These are phyloP conservation scores for Diplogelasinospora grovesii DNA, from an alignment of 495 filamentous ascomycete genomes.

Conservation along the genomic window DNA sequence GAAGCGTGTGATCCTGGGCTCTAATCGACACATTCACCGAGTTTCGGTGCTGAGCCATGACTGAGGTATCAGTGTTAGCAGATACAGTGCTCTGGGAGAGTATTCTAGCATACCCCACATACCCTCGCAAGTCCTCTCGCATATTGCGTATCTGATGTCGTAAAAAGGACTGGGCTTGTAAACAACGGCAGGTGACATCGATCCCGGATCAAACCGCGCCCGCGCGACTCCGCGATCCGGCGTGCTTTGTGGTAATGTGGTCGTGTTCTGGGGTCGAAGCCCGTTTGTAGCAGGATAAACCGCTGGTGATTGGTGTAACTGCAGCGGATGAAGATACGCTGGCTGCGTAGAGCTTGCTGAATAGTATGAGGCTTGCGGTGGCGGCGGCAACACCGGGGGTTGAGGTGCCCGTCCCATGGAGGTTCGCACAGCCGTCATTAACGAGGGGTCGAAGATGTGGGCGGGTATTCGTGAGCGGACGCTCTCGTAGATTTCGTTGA, in stretches of 20 bases:
- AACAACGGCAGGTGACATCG: slow-evolving; percentile 11
- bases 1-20: slow-evolving; percentile 39
- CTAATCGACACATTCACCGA: slow-evolving; percentile 47
- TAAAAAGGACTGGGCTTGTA: slow-evolving; percentile 83
- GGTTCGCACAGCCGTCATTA: no score
- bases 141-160: slow-evolving; percentile 52
- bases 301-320: neutral
- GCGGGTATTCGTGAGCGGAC: no score
- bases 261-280: neutral
- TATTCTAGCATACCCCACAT: slow-evolving; percentile 20
- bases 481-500: slow-evolving; percentile 20
- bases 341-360: slow-evolving; percentile 1
- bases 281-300: neutral
- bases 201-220: neutral
- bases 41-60: slow-evolving; percentile 55
- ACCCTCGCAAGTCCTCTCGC: slow-evolving; percentile 62
- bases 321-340: no score
- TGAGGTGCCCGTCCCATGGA: no score
- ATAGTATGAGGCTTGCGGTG: slow-evolving; percentile 6
- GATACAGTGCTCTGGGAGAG: slow-evolving; percentile 5
- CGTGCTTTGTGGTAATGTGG: neutral
- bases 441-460: no score
- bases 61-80: slow-evolving; percentile 26
- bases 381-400: no score
- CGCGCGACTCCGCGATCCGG: neutral